phyloP scores from a whole-genome alignment of 306 rosid species.

The Vicia faba region DNA sequence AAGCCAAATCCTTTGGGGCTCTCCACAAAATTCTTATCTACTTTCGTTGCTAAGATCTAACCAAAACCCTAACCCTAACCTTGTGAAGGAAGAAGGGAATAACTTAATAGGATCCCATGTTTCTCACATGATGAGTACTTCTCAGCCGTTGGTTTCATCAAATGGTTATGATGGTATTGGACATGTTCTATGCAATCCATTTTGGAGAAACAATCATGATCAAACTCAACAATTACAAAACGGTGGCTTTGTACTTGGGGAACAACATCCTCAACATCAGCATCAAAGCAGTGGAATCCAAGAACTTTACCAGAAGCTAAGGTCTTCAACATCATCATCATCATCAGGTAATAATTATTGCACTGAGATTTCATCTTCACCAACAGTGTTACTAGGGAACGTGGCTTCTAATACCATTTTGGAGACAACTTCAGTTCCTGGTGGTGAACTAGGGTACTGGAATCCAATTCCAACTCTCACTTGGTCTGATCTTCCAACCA shows the following conservation, averaged over 20 bases:
- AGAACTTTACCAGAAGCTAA: slow-evolving; percentile 71
- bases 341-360: slow-evolving; percentile 50
- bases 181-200: slow-evolving; percentile 60
- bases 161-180: slow-evolving; percentile 54
- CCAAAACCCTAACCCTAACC: slow-evolving; percentile 65
- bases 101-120: slow-evolving; percentile 44
- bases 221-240: slow-evolving; percentile 42
- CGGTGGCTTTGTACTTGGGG: slow-evolving; percentile 44
- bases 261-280: slow-evolving; percentile 38
- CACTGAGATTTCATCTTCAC: slow-evolving; percentile 37
- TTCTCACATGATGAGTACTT: slow-evolving; percentile 53
- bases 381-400: slow-evolving; percentile 50
- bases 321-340: slow-evolving; percentile 48
- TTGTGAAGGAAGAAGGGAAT: slow-evolving; percentile 55
- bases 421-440: slow-evolving; percentile 60
- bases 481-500: slow-evolving; percentile 84
- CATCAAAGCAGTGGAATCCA: slow-evolving; percentile 59
- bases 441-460: slow-evolving; percentile 84
- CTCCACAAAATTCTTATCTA: slow-evolving; percentile 76
- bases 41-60: slow-evolving; percentile 64
- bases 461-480: slow-evolving; percentile 57
- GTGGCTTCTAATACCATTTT: slow-evolving; percentile 56
- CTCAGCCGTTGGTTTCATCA: slow-evolving; percentile 44
- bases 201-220: slow-evolving; percentile 65
- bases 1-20: slow-evolving; percentile 82